Evolutionary conservation across 2,329 filamentous ascomycete genomes (phyloP).

Genomic region (Chalaropsis ovoidea): DNA sequence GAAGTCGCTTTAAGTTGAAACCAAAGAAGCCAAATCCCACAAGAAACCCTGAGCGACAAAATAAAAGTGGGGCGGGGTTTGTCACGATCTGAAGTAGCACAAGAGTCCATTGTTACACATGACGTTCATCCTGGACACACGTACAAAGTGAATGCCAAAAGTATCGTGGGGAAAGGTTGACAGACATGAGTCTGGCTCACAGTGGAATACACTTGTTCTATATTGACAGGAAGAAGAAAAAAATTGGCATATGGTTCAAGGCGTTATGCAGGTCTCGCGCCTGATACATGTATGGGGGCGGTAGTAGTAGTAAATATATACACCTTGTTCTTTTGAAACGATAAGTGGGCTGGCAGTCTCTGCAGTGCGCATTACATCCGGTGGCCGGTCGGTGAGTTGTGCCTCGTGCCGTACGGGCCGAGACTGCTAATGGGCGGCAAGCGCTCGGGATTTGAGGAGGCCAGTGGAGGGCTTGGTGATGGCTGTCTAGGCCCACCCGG

Average conservation of each 20-base stretch:
- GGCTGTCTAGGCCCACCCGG: not conserved
- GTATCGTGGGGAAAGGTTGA: not conserved
- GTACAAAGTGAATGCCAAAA: not conserved
- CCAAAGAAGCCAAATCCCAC: not conserved
- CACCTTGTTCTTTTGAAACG: not conserved
- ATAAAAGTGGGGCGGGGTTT: not conserved
- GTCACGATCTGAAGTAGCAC: not conserved
- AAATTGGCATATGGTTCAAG: not conserved
- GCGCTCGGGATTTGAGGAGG: not conserved
- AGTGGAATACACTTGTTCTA: not conserved
- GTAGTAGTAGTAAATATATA: constrained; percentile 2
- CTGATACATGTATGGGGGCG: not conserved
- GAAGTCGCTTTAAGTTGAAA: not conserved
- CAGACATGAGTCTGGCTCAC: not conserved
- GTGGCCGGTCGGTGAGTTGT: not conserved
- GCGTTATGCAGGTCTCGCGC: not conserved
- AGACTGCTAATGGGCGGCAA: constrained; percentile 4
- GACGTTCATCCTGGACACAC: too few relatives aligned
- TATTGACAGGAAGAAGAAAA: constrained; percentile 2
- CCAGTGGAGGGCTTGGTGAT: not conserved
- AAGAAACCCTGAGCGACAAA: not conserved
- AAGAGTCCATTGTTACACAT: constrained; percentile 3
- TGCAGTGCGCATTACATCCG: not conserved
- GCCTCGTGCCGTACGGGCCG: not conserved
- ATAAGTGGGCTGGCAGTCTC: not conserved